These are phyloP conservation scores for Xylaria castorea DNA, from an alignment of 495 filamentous ascomycete genomes.

Conservation along the genomic window DNA sequence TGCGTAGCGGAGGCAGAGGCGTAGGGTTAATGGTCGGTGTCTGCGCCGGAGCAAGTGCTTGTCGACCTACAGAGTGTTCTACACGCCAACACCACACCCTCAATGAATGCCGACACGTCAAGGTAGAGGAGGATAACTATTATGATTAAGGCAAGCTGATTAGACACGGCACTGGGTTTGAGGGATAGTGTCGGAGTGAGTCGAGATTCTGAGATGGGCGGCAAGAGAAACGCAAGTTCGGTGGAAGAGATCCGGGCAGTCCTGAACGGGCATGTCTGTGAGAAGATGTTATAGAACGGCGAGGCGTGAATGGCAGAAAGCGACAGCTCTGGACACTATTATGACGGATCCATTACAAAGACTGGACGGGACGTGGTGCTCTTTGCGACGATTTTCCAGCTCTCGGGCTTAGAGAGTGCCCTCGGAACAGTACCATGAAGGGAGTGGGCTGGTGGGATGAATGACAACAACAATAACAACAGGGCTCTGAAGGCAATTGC, in stretches of 20 bases:
- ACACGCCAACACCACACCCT: not conserved
- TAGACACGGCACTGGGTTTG: constrained; percentile 5
- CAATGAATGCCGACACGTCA: not conserved
- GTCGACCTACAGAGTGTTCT: not conserved
- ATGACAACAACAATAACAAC: constrained; percentile 29
- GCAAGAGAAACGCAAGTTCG: constrained; percentile 29
- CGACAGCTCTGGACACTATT: constrained; percentile 13
- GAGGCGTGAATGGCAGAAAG: constrained; percentile 23
- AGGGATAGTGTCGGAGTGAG: not conserved
- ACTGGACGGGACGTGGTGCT: constrained; percentile 15
- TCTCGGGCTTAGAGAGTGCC: constrained; percentile 15
- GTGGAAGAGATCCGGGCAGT: constrained; percentile 25
- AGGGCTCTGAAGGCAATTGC: constrained; percentile 25
- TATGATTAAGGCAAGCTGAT: constrained; percentile 23
- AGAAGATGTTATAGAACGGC: constrained; percentile 17
- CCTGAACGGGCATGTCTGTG: constrained; percentile 35
- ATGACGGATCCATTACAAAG: constrained; percentile 26
- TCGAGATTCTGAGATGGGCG: not conserved
- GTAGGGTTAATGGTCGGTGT: constrained; percentile 6
- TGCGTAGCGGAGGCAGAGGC: constrained; percentile 17
- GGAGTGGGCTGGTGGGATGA: constrained; percentile 35
- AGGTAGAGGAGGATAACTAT: constrained; percentile 9
- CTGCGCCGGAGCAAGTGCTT: constrained; percentile 3
- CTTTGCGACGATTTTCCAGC: constrained; percentile 15
- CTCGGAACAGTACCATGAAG: constrained; percentile 19